These are phyloP conservation scores for Suillus paluster DNA, from an alignment of 768 basidiomycete species.

Conservation along the genomic window DNA sequence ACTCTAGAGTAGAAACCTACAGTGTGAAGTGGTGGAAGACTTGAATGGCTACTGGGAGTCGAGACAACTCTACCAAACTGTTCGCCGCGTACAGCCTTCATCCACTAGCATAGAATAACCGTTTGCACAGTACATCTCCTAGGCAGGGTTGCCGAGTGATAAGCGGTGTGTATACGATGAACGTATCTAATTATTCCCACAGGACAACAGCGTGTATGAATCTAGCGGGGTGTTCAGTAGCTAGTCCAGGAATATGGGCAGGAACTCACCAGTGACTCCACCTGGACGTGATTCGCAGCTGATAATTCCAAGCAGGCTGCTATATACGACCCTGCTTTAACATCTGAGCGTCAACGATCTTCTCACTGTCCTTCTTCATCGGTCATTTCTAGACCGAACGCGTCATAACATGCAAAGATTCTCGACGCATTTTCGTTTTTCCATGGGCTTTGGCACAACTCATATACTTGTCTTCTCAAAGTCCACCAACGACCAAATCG, in stretches of 20 bases:
- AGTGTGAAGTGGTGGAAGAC: constrained; percentile 74
- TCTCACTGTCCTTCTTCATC: constrained; percentile 54
- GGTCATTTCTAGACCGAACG: constrained; percentile 81
- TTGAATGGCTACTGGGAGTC: constrained; percentile 77
- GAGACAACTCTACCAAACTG: too few relatives aligned
- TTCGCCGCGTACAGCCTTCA: too few relatives aligned
- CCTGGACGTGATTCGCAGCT: too few relatives aligned
- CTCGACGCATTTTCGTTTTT: too few relatives aligned
- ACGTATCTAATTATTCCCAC: background rate
- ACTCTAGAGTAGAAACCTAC: too few relatives aligned
- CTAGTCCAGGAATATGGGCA: background rate
- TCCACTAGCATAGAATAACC: too few relatives aligned
- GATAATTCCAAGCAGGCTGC: too few relatives aligned
- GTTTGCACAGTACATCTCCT: too few relatives aligned
- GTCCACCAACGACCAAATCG: constrained; percentile 70
- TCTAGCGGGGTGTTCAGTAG: background rate
- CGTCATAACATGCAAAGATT: too few relatives aligned
- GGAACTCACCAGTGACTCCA: background rate
- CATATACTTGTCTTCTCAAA: constrained; percentile 41
- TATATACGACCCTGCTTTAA: constrained; percentile 65
- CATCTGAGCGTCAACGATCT: constrained; percentile 95
- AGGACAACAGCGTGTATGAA: background rate
- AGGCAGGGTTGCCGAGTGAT: background rate
- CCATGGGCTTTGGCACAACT: background rate
- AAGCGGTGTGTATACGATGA: background rate